Evolutionary conservation across 768 basidiomycete genomes (phyloP).

Genomic region (Lactarius akahatsu): DNA sequence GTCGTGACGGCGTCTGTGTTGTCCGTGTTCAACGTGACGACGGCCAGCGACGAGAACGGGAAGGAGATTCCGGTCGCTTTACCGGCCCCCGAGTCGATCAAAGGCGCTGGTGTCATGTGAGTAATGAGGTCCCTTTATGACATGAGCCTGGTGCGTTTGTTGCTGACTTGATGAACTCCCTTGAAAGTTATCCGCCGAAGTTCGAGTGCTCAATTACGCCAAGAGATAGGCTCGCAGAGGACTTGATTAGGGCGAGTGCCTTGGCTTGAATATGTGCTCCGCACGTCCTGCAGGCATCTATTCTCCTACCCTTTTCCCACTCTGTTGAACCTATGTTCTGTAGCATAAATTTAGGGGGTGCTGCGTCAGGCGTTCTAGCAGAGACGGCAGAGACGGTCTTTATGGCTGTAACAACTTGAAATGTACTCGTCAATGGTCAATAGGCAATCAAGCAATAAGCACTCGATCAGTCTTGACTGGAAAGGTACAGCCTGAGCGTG

Average conservation of each 20-base stretch:
- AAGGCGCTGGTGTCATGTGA: background rate
- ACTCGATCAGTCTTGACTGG: no score
- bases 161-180: background rate
- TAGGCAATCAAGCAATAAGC: no score
- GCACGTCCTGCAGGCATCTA: background rate
- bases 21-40: conserved; percentile 13
- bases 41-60: background rate
- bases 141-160: background rate
- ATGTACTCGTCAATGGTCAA: no score
- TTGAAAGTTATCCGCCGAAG: background rate
- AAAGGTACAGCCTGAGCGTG: no score
- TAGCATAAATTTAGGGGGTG: background rate
- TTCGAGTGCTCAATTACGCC: background rate
- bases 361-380: background rate
- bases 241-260: background rate
- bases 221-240: background rate
- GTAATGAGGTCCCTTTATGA: background rate
- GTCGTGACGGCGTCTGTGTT: conserved; percentile 21
- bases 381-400: background rate
- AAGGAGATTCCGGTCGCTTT: background rate
- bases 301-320: background rate
- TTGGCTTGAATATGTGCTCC: background rate
- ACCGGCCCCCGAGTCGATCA: background rate
- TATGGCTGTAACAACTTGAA: background rate
- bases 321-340: background rate